Evolutionary conservation across 768 basidiomycete species (phyloP).

Genomic region (Trametes maxima): DNA sequence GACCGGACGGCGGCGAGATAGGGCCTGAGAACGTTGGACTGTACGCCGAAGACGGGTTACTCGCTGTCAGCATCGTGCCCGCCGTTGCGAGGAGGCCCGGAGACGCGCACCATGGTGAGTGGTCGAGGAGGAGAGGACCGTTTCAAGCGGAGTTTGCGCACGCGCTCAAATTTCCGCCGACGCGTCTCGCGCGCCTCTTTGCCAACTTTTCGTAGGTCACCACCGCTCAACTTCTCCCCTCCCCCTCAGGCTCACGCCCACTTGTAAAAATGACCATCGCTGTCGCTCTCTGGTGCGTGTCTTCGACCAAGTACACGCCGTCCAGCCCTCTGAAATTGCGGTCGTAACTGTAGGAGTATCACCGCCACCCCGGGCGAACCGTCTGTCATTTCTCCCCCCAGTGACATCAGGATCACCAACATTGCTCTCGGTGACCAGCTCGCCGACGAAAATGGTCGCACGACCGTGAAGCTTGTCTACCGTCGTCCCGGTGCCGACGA

Average conservation of each 20-base stretch:
- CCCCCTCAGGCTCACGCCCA: background rate
- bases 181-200: constrained; percentile 19
- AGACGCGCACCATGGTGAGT: constrained; percentile 23
- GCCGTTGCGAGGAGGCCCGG: background rate
- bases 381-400: constrained; percentile 57
- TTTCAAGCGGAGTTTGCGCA: constrained; percentile 25
- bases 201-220: constrained; percentile 20
- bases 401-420: constrained; percentile 81
- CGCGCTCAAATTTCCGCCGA: constrained; percentile 23
- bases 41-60: background rate
- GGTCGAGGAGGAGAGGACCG: constrained; percentile 15
- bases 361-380: constrained; percentile 59
- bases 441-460: constrained; percentile 58
- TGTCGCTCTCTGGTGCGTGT: constrained; percentile 66
- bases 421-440: constrained; percentile 78
- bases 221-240: background rate
- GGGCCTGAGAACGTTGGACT: constrained; percentile 96
- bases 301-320: background rate
- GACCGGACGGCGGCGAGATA: constrained; percentile 96
- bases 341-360: constrained; percentile 52
- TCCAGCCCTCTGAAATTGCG: constrained; percentile 7
- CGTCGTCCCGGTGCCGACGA: constrained; percentile 45
- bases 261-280: constrained; percentile 53
- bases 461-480: constrained; percentile 70
- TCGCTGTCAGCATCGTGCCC: background rate